A percentile compares a stretch with the other conserved stretches of the same genome.
phyloP scores from a whole-genome alignment of 805 yeast genomes.

The Saccharomycopsis vini region DNA sequence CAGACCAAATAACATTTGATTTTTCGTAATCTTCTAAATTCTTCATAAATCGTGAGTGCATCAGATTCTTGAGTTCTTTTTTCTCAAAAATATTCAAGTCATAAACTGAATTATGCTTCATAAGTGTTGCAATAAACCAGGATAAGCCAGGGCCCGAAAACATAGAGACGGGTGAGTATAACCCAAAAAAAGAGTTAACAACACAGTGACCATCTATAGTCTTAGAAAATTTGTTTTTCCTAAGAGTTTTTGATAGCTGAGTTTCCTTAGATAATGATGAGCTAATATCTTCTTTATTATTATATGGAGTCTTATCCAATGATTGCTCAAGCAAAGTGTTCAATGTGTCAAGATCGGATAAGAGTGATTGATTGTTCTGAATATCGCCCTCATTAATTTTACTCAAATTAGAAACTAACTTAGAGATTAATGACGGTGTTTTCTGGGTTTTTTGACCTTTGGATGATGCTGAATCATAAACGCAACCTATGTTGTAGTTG shows the following conservation, averaged over 20 bases:
- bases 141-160: constrained; percentile 3
- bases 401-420: constrained; percentile 2
- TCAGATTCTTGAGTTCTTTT: background rate
- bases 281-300: background rate
- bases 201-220: background rate
- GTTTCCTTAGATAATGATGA: constrained; percentile 5
- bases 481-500: constrained; percentile 1
- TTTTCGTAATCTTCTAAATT: background rate
- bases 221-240: constrained; percentile 1
- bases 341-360: background rate
- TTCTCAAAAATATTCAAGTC: background rate
- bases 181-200: constrained; percentile 1
- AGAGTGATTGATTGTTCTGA: constrained; percentile 1
- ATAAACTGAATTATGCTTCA: background rate
- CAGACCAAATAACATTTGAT: constrained; percentile 4
- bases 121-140: constrained; percentile 4
- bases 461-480: constrained; percentile 1
- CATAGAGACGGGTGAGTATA: constrained; percentile 5
- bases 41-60: constrained; percentile 2
- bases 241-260: background rate
- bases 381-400: background rate
- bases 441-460: background rate
- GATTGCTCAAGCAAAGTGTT: constrained; percentile 4
- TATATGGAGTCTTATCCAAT: background rate
- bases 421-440: constrained; percentile 1